Evolutionary conservation across 805 yeast species (phyloP).

Genomic region (Saturnispora halmiae): DNA sequence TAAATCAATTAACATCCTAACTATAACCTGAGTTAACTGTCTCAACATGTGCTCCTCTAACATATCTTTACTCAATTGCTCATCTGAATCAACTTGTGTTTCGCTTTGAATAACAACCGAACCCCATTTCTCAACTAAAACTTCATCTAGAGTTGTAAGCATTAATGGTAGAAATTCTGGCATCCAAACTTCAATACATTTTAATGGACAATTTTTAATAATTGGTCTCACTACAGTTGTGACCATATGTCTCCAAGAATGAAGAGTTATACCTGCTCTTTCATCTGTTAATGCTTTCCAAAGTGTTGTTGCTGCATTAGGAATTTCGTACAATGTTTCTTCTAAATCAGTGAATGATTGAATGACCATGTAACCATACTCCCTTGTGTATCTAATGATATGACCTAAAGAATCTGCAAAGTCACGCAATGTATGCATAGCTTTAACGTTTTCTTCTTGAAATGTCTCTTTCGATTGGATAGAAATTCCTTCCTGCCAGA

Average conservation of each 20-base stretch:
- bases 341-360: constrained; percentile 87
- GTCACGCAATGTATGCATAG: constrained; percentile 87
- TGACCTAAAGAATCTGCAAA: constrained; percentile 98
- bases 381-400: constrained; percentile 88
- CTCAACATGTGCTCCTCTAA: constrained; percentile 92
- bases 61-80: constrained; percentile 91
- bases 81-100: constrained; percentile 50
- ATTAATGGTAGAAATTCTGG: constrained; percentile 69
- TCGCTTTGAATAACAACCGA: constrained; percentile 50
- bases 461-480: constrained; percentile 90
- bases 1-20: constrained; percentile 74
- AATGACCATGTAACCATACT: constrained; percentile 83
- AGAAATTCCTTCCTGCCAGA: constrained; percentile 98
- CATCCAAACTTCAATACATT: constrained; percentile 60
- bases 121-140: constrained; percentile 73
- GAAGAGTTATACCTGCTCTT: constrained; percentile 78
- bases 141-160: constrained; percentile 59
- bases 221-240: constrained; percentile 81
- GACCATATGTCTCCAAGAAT: constrained; percentile 96
- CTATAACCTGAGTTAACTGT: constrained; percentile 88
- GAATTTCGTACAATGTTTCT: constrained; percentile 79
- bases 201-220: constrained; percentile 78
- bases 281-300: constrained; percentile 87
- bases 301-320: constrained; percentile 63
- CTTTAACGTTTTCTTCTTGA: constrained; percentile 87